Evolutionary conservation across 257 asterid species (phyloP), one percentile per base, ranked within the genome.

Genomic region (Jacaranda mimosifolia): DNA sequence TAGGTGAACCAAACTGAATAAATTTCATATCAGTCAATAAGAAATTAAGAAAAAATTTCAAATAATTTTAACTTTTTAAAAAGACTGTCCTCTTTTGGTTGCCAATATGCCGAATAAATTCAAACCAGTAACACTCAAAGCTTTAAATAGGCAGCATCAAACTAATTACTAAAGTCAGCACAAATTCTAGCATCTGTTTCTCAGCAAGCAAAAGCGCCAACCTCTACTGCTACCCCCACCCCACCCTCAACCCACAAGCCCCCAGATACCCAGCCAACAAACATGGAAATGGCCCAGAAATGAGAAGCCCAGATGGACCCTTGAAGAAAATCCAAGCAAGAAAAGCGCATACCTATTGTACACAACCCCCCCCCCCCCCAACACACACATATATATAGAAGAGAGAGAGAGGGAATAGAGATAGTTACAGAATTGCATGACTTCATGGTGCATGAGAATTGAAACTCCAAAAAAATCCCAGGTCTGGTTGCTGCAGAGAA

Each of bases 361-460:
- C n/a, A n/a, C n/a, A n/a, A n/a, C n/a, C n/a, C n/a, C n/a, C n/a
- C n/a, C n/a, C n/a, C n/a, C n/a, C n/a, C n/a, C n/a, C n/a, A n/a
- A n/a, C n/a, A n/a, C n/a, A n/a, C n/a, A n/a, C n/a, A n/a, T n/a
- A n/a, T n/a, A n/a, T n/a, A n/a, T n/a, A n/a, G n/a, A n/a, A n/a
- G n/a, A n/a, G n/a, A n/a, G n/a, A n/a, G n/a, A n/a, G n/a, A n/a
- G n/a, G n/a, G n/a, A n/a, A 80, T 12, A 76, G 57, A 73, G 52
- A 36, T 4, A 80, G 74, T 78, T 84, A 88, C 92, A 74, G 73
- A 66, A 56, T 83, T 76, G 70, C 40, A 88, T 21, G 81, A 70
- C 81, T 76, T 84, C 92, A 83, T 88, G 63, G 59, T 48, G 83
- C 83, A 82, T 76, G 70, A 80, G n/a, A 48, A 48, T 42, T 32